Base-by-base conservation (phyloP, 257 asterid genomes). In the Solanum sparsipilum region DNA sequence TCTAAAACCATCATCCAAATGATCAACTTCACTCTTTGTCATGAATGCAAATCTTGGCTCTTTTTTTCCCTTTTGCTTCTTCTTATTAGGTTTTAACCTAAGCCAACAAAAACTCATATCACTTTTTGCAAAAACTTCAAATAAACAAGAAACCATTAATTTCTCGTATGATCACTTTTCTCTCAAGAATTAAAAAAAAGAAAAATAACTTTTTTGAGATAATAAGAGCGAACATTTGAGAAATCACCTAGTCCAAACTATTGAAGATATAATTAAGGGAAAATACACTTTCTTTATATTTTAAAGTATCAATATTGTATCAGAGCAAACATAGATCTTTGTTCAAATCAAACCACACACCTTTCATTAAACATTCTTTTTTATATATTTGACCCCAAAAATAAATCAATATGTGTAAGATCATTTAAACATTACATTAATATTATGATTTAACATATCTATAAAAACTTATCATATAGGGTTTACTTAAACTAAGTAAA, bases 1-100 rank as follows among this genome's bases (percentile, higher is more conserved):
- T 95, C 96, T 93, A 88, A 87, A 97, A 5, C 99, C 98, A 93
- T 97, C 99, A 87, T 97, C 99, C 92, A 97, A 91, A 86, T 94
- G 92, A 92, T 97, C 98, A 34, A 95, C 89, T 39, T 95, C 98
- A 88, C 96, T 95, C 98, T 97, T 96, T 31, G 99, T 97, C 96
- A 93, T 91, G 98, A 97, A 97, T 89, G 99, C 99, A 92, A 94
- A 93, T 94, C 98, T 93, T 85, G 97, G 92, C 74, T 95, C 96
- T 85, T 91, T 97, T 93, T 92, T 89, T 93, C 93, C 92, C 89
- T 96, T 96, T 78, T 88, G 94, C 85, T 90, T 94, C 93, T 93
- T 97, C 93, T 92, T 96, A 90, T 92, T 95, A 7, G 96, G 90
- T 87, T 93, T 93, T 91, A 94, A 91, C 87, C 99, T 96, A 41